Evolutionary conservation across 108 stramenopile genomes (phyloP).

Genomic region (Pseudonitzschia delicatissima): DNA sequence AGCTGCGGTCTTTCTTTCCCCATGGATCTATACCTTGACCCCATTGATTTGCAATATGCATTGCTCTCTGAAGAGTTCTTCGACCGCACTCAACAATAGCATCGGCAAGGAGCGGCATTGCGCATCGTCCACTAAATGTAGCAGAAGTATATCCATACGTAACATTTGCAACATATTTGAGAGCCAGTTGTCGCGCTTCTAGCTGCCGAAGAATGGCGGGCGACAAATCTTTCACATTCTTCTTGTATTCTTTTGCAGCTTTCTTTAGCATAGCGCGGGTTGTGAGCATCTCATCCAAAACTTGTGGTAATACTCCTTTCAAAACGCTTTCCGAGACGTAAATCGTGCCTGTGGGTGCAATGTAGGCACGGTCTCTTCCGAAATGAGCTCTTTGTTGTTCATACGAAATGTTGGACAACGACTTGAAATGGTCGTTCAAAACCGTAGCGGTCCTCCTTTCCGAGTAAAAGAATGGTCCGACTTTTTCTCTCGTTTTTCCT

Average conservation of each 20-base stretch:
- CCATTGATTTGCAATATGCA: conserved; percentile 81
- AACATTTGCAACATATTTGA: conserved; percentile 98
- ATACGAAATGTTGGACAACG: conserved; percentile 20
- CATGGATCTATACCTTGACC: conserved; percentile 49
- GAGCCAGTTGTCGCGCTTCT: conserved; percentile 96
- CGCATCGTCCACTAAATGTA: conserved; percentile 94
- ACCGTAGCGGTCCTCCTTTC: conserved; percentile 72
- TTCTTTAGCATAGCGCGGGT: conserved; percentile 95
- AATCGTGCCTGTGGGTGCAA: conserved; percentile 88
- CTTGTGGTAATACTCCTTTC: conserved; percentile 93
- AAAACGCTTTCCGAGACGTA: conserved; percentile 84
- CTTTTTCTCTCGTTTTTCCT: conserved; percentile 47
- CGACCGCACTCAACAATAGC: conserved; percentile 95
- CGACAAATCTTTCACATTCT: conserved; percentile 52
- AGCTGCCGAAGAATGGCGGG: conserved; percentile 81
- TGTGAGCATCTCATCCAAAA: conserved; percentile 94
- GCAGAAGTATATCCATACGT: conserved; percentile 96
- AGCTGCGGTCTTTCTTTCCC: conserved; percentile 65
- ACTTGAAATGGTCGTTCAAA: conserved; percentile 73
- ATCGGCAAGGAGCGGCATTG: conserved; percentile 94
- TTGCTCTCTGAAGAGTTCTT: conserved; percentile 81
- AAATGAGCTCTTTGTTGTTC: conserved; percentile 1
- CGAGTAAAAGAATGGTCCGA: conserved; percentile 71
- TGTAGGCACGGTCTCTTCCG: conserved; percentile 60
- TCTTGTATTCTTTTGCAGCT: conserved; percentile 88